These are phyloP conservation scores for Massarina eburnea DNA, from an alignment of 2,329 filamentous ascomycete genomes.

Conservation along the genomic window DNA sequence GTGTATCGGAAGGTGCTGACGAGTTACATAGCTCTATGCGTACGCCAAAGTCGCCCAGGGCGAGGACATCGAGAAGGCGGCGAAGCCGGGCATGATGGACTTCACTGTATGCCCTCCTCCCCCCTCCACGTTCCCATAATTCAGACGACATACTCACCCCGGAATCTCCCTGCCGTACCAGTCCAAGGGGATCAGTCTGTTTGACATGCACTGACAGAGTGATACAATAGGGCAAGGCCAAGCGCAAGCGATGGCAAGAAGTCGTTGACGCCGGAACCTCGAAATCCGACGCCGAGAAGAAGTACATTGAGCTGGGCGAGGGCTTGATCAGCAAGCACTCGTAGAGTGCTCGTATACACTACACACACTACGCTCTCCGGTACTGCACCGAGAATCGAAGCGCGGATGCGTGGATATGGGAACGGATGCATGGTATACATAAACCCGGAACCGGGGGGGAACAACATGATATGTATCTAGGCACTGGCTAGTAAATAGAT, in stretches of 20 bases:
- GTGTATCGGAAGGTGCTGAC: background rate
- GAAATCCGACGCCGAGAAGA: slow-evolving; percentile 68
- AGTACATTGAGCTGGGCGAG: slow-evolving; percentile 75
- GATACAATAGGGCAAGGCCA: slow-evolving; percentile 68
- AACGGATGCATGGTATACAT: too few relatives aligned
- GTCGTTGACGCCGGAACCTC: slow-evolving; percentile 64
- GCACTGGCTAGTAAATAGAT: too few relatives aligned
- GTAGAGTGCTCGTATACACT: too few relatives aligned
- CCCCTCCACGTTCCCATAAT: background rate
- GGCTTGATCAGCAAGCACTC: slow-evolving; percentile 70
- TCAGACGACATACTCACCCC: too few relatives aligned
- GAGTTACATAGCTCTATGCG: slow-evolving; percentile 51
- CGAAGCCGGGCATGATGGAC: slow-evolving; percentile 69
- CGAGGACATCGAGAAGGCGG: slow-evolving; percentile 42
- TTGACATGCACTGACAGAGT: background rate
- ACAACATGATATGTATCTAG: too few relatives aligned
- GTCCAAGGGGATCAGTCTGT: background rate
- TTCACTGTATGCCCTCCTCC: slow-evolving; percentile 56
- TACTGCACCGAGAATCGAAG: too few relatives aligned
- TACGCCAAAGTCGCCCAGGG: slow-evolving; percentile 48
- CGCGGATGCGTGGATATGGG: too few relatives aligned
- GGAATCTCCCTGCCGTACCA: background rate
- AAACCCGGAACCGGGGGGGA: too few relatives aligned
- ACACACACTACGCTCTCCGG: too few relatives aligned
- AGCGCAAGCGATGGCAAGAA: slow-evolving; percentile 76